Conservation (phyloP, 1,284 basidiomycete genomes). For the Naganishia albida region DNA sequence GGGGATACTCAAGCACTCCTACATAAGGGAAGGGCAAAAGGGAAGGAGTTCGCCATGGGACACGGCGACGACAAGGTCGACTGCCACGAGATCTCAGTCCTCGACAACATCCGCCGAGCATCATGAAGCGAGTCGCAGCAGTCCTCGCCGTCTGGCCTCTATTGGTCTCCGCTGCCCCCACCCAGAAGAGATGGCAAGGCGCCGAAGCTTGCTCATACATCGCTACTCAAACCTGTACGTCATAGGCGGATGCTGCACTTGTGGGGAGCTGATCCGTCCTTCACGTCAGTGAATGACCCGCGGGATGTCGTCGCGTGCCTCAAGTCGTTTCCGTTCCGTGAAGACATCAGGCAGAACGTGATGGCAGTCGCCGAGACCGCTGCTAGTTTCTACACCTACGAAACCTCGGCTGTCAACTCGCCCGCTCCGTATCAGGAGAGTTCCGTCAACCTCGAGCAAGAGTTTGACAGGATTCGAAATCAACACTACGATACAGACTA, state of each 20-base stretch:
- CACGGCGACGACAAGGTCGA: not conserved
- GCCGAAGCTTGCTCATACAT: constrained; percentile 23
- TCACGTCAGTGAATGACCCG: constrained; percentile 42
- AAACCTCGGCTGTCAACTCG: constrained; percentile 63
- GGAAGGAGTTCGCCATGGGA: not conserved
- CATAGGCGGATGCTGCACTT: not conserved
- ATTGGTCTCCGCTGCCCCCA: constrained; percentile 13
- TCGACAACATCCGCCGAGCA: not conserved
- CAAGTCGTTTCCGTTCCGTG: constrained; percentile 66
- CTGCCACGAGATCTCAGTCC: not conserved
- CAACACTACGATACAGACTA: constrained; percentile 64
- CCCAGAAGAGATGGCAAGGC: constrained; percentile 20
- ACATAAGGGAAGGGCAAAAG: not conserved
- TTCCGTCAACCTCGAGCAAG: constrained; percentile 60
- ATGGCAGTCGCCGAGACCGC: constrained; percentile 46
- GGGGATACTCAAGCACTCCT: not conserved
- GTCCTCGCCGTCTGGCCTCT: constrained; percentile 2
- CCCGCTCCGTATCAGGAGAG: constrained; percentile 65
- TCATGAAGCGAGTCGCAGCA: constrained; percentile 9
- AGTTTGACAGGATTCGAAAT: constrained; percentile 58
- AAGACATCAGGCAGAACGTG: constrained; percentile 64
- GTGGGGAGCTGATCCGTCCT: not conserved
- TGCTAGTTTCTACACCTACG: constrained; percentile 67
- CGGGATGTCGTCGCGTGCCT: constrained; percentile 63
- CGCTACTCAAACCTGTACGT: constrained; percentile 21